Percentiles rank a stretch among this genome's conserved stretches.
These are phyloP conservation scores for Curvularia hawaiiensis DNA, from an alignment of 2,329 filamentous ascomycete species.

Conservation along the genomic window DNA sequence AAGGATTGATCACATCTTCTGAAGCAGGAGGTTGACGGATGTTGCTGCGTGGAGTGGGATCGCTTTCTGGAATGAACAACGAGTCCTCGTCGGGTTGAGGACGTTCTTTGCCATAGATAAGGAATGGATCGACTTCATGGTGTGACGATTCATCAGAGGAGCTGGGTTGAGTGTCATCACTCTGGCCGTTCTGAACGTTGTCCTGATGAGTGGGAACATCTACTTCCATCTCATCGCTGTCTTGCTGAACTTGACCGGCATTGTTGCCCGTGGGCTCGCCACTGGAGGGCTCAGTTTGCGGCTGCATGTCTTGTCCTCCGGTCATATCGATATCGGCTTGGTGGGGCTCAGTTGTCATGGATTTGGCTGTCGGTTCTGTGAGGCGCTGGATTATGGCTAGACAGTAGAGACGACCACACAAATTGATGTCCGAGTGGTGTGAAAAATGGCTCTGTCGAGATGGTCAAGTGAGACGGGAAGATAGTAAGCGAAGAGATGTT, in stretches of 20 bases:
- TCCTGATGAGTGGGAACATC: not conserved
- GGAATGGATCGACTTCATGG: not conserved
- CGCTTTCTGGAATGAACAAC: conserved; percentile 23
- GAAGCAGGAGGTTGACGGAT: not conserved
- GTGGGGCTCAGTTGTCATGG: conserved; percentile 7
- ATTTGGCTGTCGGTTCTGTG: not conserved
- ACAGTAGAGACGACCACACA: not conserved
- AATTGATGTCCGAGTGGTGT: not conserved
- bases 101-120: not conserved
- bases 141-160: not conserved
- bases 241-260: not conserved
- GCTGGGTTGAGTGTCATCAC: not conserved
- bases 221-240: not conserved
- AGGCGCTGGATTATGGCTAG: not conserved
- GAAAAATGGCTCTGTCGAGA: not conserved
- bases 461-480: no score
- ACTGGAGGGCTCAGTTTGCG: not conserved
- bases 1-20: not conserved
- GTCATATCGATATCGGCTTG: not conserved
- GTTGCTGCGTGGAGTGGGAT: not conserved
- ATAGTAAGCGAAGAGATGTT: no score
- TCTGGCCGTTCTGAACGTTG: not conserved
- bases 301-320: conserved; percentile 3
- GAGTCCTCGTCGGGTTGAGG: conserved; percentile 8
- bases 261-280: not conserved